phyloP scores from a whole-genome alignment of 805 yeast species.

The Candida andamanensis region DNA sequence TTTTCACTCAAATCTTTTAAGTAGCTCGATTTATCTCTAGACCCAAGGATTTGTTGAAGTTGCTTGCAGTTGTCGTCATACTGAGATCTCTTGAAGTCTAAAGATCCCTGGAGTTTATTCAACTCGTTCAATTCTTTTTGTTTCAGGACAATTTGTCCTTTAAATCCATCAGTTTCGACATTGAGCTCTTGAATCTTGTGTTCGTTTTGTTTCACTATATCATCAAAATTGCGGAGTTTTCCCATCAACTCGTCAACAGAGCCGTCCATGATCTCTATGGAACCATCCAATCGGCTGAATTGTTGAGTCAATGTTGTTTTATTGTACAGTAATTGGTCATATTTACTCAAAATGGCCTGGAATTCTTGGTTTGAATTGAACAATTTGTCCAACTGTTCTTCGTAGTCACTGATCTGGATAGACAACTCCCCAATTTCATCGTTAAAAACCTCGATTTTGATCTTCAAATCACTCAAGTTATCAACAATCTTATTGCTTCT shows the following conservation, averaged over 20 bases:
- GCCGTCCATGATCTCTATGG: conserved; percentile 44
- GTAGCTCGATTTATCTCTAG: no score
- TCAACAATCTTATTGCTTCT: conserved; percentile 58
- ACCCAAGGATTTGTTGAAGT: background rate
- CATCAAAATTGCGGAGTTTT: conserved; percentile 26
- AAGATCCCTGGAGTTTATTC: conserved; percentile 51
- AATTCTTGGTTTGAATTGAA: conserved; percentile 79
- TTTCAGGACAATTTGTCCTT: background rate
- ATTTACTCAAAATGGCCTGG: conserved; percentile 61
- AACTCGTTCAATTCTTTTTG: conserved; percentile 16
- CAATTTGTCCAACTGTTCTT: conserved; percentile 54
- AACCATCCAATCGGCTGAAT: conserved; percentile 43
- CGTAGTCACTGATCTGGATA: conserved; percentile 45
- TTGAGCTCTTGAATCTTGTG: conserved; percentile 31
- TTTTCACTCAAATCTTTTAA: conserved; percentile 1
- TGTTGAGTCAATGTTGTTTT: conserved; percentile 45
- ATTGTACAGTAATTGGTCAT: conserved; percentile 52
- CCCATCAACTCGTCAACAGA: conserved; percentile 25
- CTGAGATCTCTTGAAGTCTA: conserved; percentile 39
- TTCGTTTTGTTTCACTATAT: conserved; percentile 22
- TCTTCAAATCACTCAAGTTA: conserved; percentile 40
- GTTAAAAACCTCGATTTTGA: conserved; percentile 41
- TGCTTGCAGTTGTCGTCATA: conserved; percentile 19
- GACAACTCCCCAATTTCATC: conserved; percentile 46
- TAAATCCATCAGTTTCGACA: conserved; percentile 19